Conservation (phyloP, 306 rosid genomes). For the Styphnolobium japonicum region DNA sequence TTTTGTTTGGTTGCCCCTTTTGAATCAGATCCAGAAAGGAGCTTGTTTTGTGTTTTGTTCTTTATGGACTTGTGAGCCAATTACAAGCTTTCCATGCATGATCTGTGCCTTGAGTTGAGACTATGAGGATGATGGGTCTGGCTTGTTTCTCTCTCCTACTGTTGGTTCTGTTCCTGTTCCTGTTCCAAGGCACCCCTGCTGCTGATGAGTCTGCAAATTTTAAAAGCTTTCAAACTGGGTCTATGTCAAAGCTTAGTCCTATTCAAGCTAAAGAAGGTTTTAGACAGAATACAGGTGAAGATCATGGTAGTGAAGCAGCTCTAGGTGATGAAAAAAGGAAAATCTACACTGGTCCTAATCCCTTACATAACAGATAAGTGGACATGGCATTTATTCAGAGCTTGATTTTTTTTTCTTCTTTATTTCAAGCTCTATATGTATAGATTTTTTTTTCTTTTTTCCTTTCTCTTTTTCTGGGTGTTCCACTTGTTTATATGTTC, state of each 20-base stretch:
- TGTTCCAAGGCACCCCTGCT: constrained; percentile 26
- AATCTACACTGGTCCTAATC: constrained; percentile 76
- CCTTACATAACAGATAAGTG: constrained; percentile 68
- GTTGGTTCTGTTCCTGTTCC: constrained; percentile 32
- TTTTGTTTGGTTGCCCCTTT: constrained; percentile 24
- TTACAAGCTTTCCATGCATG: constrained; percentile 38
- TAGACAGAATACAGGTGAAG: constrained; percentile 23
- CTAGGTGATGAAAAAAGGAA: constrained; percentile 61
- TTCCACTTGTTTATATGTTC: background rate
- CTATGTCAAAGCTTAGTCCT: constrained; percentile 27
- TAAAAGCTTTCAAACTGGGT: constrained; percentile 33
- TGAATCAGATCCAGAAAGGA: constrained; percentile 40
- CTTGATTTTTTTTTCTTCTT: background rate
- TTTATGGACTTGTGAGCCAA: constrained; percentile 47
- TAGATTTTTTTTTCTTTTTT: background rate
- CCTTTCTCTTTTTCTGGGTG: background rate
- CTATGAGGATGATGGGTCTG: constrained; percentile 37
- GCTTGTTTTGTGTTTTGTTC: constrained; percentile 8
- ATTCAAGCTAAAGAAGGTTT: constrained; percentile 18
- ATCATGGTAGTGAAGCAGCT: constrained; percentile 20
- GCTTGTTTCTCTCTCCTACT: constrained; percentile 39
- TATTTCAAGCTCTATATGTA: constrained; percentile 2
- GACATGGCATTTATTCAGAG: background rate
- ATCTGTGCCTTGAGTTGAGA: constrained; percentile 15
- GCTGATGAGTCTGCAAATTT: constrained; percentile 33